Evolutionary conservation across 352 stramenopile species (phyloP).

Genomic region (Pythium periplocum): DNA sequence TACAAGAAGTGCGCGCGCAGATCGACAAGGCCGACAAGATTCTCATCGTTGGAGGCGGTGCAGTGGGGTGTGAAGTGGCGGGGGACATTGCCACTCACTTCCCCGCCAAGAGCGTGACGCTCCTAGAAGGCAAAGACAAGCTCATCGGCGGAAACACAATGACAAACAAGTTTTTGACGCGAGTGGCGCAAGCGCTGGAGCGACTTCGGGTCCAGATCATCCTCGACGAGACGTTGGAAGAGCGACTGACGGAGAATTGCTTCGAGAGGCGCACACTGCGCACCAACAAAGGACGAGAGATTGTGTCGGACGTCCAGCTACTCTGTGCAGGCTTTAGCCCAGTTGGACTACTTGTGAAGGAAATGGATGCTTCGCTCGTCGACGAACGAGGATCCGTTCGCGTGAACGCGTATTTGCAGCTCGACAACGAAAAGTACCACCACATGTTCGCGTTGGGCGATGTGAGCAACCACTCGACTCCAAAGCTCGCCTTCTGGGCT

Average conservation of each 20-base stretch:
- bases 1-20: slow-evolving; percentile 18
- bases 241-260: slow-evolving; percentile 24
- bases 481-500: slow-evolving; percentile 29
- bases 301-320: slow-evolving; percentile 46
- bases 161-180: slow-evolving; percentile 34
- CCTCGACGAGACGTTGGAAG: slow-evolving; percentile 35
- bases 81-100: slow-evolving; percentile 48
- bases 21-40: slow-evolving; percentile 33
- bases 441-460: slow-evolving; percentile 58
- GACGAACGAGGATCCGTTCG: slow-evolving; percentile 30
- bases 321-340: slow-evolving; percentile 34
- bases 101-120: slow-evolving; percentile 45
- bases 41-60: slow-evolving; percentile 39
- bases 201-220: slow-evolving; percentile 42
- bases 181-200: slow-evolving; percentile 22
- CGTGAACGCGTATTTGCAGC: slow-evolving; percentile 43
- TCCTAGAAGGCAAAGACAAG: slow-evolving; percentile 26
- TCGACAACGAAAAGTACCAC: slow-evolving; percentile 33
- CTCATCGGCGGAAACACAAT: slow-evolving; percentile 33
- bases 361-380: slow-evolving; percentile 41
- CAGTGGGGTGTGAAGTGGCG: slow-evolving; percentile 50
- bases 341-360: slow-evolving; percentile 16
- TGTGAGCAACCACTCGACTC: slow-evolving; percentile 36
- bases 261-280: slow-evolving; percentile 32
- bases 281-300: slow-evolving; percentile 35